Evolutionary conservation across 768 basidiomycete species (phyloP).

Genomic region (Leccinum olivaceopallidum): DNA sequence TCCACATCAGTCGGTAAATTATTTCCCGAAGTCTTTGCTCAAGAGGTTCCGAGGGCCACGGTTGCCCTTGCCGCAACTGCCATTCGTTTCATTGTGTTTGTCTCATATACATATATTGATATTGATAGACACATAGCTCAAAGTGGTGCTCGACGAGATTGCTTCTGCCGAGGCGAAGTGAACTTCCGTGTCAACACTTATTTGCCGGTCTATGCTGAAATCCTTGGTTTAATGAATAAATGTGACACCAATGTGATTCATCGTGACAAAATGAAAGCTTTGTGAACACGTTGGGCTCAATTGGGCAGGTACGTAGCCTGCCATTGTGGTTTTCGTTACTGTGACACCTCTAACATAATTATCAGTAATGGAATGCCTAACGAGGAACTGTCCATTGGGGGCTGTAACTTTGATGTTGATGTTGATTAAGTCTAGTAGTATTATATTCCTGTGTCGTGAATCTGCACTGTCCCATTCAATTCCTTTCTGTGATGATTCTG

Average conservation of each 20-base stretch:
- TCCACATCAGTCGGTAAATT: neutral
- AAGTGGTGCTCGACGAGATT: neutral
- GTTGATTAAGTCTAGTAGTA: neutral
- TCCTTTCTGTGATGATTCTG: neutral
- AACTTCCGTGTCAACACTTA: neutral
- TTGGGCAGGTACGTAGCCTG: neutral
- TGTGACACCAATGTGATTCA: neutral
- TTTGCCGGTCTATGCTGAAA: neutral
- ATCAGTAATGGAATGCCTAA: neutral
- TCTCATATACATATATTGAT: neutral
- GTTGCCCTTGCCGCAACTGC: conserved; percentile 4
- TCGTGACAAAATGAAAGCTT: neutral
- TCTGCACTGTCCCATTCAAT: neutral
- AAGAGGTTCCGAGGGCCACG: neutral
- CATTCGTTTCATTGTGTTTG: neutral
- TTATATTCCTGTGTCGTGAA: neutral
- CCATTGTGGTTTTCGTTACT: neutral
- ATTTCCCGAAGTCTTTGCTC: conserved; percentile 8
- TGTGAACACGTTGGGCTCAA: neutral
- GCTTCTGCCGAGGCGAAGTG: neutral
- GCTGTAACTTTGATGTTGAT: neutral
- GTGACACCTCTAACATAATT: neutral
- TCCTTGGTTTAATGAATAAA: neutral
- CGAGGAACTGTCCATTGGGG: neutral
- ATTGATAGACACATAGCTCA: neutral